These are phyloP conservation scores for Solanum acaule DNA, from an alignment of 257 asterid species.

Conservation along the genomic window DNA sequence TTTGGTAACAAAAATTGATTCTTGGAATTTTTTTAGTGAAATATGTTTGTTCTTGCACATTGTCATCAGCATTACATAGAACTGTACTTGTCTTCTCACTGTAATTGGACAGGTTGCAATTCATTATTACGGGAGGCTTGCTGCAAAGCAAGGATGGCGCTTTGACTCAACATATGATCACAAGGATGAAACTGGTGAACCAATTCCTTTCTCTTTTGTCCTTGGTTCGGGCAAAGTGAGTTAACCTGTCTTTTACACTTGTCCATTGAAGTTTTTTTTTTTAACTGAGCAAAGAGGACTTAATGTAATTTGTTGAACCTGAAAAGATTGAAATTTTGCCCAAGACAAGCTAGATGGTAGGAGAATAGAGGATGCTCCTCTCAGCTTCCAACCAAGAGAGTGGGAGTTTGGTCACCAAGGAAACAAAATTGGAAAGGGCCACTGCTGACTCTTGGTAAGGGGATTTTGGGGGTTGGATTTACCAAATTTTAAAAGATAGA, in stretches of 20 bases:
- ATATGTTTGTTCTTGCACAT: neutral
- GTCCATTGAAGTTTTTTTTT: neutral
- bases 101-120: constrained; percentile 46
- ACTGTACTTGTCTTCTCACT: neutral
- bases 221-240: constrained; percentile 76
- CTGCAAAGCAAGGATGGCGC: constrained; percentile 95
- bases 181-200: constrained; percentile 75
- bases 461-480: neutral
- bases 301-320: neutral
- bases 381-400: neutral
- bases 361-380: neutral
- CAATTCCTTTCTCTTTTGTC: constrained; percentile 63
- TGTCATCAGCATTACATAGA: neutral
- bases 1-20: neutral
- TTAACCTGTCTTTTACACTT: neutral
- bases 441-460: neutral
- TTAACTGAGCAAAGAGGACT: neutral
- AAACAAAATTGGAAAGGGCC: neutral
- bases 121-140: constrained; percentile 92
- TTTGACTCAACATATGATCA: constrained; percentile 86
- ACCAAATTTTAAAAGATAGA: neutral
- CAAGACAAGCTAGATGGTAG: neutral
- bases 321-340: neutral
- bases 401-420: neutral
- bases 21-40: neutral